Evolutionary conservation across 2,329 filamentous ascomycete species (phyloP).

Genomic region (Hypoxylon sp.): DNA sequence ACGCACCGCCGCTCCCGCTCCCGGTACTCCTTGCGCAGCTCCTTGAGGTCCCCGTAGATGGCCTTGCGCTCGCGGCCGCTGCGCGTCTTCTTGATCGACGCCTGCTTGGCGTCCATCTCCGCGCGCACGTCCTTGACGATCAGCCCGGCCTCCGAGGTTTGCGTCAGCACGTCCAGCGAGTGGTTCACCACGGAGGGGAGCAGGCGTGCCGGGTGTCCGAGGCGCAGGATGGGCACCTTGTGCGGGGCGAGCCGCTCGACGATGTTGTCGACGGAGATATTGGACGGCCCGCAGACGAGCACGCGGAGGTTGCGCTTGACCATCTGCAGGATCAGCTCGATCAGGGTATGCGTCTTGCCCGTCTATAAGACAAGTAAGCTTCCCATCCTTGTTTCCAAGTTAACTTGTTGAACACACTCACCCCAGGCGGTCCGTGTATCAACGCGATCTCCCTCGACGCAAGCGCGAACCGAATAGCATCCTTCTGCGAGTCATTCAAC

Average conservation of each 20-base stretch:
- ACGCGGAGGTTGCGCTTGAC: conserved; percentile 78
- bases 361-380: conserved; percentile 63
- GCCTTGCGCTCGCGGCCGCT: conserved; percentile 81
- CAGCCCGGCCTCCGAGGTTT: conserved; percentile 87
- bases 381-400: background rate
- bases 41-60: conserved; percentile 87
- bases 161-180: conserved; percentile 90
- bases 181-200: conserved; percentile 89
- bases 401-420: conserved; percentile 51
- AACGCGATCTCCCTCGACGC: conserved; percentile 84
- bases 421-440: conserved; percentile 93
- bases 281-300: conserved; percentile 95
- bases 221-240: conserved; percentile 85
- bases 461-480: conserved; percentile 83
- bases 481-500: conserved; percentile 75
- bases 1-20: conserved; percentile 87
- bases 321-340: conserved; percentile 94
- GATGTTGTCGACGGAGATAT: conserved; percentile 98
- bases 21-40: conserved; percentile 87
- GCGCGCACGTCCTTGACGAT: conserved; percentile 91
- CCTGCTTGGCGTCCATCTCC: conserved; percentile 94
- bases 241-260: conserved; percentile 89
- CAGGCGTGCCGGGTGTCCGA: conserved; percentile 92
- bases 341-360: conserved; percentile 95
- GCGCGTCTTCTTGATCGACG: conserved; percentile 86